Conservation (phyloP, 176 grass and related monocot genomes). For the Bothriochloa decipiens region DNA sequence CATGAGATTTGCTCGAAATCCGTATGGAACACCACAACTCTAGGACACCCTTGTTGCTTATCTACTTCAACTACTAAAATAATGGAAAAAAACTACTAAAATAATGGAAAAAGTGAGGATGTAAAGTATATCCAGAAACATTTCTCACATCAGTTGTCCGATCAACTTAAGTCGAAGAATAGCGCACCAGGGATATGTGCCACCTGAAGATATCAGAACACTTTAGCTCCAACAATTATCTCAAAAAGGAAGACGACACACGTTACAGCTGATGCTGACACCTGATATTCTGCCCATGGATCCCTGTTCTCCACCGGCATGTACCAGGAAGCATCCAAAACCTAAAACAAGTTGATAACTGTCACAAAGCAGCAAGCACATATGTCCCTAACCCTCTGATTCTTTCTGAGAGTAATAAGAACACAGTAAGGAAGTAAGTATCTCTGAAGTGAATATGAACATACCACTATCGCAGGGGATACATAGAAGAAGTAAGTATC, state of each 20-base stretch:
- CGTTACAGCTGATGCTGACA: conserved; percentile 18
- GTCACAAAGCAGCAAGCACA: conserved; percentile 6
- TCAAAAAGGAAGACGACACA: conserved; percentile 16
- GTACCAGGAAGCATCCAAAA: conserved; percentile 97
- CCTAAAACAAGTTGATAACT: conserved; percentile 40
- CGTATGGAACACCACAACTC: neutral
- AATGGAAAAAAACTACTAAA: conserved; percentile 2
- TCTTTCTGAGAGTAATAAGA: neutral
- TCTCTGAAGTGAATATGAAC: too few species aligned
- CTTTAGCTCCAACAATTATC: conserved; percentile 33
- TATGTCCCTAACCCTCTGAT: neutral
- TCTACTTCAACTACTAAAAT: conserved; percentile 25
- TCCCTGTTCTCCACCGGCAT: conserved; percentile 79
- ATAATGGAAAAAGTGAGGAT: neutral
- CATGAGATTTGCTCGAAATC: neutral
- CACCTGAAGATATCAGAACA: conserved; percentile 55
- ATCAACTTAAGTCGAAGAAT: conserved; percentile 81
- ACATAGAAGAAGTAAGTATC: neutral
- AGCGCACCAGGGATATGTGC: conserved; percentile 75
- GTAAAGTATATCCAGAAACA: conserved; percentile 6
- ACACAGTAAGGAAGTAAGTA: neutral
- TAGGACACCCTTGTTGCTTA: neutral
- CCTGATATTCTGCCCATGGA: conserved; percentile 86
- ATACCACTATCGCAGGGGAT: neutral
- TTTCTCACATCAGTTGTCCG: conserved; percentile 67